Percentiles rank a stretch among this genome's conserved stretches.
phyloP scores from a whole-genome alignment of 768 basidiomycete genomes.

The Austroboletus eburneus region DNA sequence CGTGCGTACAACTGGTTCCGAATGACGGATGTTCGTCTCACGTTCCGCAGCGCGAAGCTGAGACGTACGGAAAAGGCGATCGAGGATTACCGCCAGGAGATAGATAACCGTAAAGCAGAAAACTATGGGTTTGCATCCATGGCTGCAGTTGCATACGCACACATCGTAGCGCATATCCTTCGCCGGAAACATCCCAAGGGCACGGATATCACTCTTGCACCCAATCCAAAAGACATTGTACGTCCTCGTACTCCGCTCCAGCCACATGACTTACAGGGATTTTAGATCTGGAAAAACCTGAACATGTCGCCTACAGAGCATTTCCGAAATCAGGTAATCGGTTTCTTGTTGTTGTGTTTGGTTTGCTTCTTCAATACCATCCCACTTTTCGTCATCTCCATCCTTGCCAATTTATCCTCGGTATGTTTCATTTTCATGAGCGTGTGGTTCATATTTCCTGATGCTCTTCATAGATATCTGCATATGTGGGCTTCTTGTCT shows the following conservation, averaged over 20 bases:
- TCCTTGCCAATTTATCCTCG: conserved; percentile 85
- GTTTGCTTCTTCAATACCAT: conserved; percentile 95
- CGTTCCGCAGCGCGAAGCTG: conserved; percentile 36
- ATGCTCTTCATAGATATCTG: conserved; percentile 30
- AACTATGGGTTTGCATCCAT: conserved; percentile 91
- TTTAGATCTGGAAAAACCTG: conserved; percentile 88
- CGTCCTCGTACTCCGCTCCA: conserved; percentile 18
- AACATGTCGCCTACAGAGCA: conserved; percentile 65
- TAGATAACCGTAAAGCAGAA: conserved; percentile 74
- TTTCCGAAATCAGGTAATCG: conserved; percentile 61
- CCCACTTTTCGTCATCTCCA: conserved; percentile 85
- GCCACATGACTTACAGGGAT: neutral
- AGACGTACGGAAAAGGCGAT: conserved; percentile 68
- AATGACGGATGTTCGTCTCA: conserved; percentile 3
- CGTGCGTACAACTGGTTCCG: conserved; percentile 47
- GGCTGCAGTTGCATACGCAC: conserved; percentile 85
- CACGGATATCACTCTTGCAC: conserved; percentile 67
- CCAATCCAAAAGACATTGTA: conserved; percentile 87
- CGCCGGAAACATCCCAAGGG: conserved; percentile 68
- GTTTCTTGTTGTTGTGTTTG: conserved; percentile 71
- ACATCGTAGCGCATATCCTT: conserved; percentile 74
- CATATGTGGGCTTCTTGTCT: conserved; percentile 72
- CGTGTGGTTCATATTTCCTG: neutral
- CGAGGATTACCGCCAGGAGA: conserved; percentile 67
- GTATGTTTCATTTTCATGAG: conserved; percentile 38